These are phyloP conservation scores for Lodderomyces jiufengensis DNA, from an alignment of 1,139 yeast genomes.

Conservation along the genomic window DNA sequence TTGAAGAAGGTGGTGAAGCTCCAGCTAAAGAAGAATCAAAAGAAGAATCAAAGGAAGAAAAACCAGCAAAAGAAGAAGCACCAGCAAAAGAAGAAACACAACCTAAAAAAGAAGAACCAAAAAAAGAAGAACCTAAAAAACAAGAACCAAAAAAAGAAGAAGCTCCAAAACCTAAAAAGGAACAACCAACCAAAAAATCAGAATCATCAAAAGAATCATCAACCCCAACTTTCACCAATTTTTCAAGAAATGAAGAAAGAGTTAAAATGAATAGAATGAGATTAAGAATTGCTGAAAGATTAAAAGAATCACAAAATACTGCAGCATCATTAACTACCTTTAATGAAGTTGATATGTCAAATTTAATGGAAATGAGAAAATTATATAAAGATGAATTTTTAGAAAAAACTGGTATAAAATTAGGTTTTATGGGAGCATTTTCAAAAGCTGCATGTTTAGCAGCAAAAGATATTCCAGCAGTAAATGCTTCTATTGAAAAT, in stretches of 20 bases:
- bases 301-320: constrained; percentile 98
- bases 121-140: constrained; percentile 35
- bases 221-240: constrained; percentile 53
- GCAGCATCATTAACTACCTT: constrained; percentile 98
- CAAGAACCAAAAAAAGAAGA: constrained; percentile 44
- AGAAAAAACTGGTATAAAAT: constrained; percentile 89
- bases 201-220: constrained; percentile 19
- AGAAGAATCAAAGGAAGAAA: constrained; percentile 46
- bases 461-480: constrained; percentile 92
- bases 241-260: constrained; percentile 82
- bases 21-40: constrained; percentile 44
- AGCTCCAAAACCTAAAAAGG: constrained; percentile 36
- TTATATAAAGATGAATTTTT: constrained; percentile 94
- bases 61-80: constrained; percentile 39
- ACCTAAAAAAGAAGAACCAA: constrained; percentile 17
- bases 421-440: constrained; percentile 99
- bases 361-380: constrained; percentile 91
- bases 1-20: constrained; percentile 91
- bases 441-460: constrained; percentile 93
- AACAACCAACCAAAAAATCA: constrained; percentile 7
- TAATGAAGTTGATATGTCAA: constrained; percentile 97
- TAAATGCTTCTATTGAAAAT: constrained; percentile 90
- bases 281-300: constrained; percentile 97
- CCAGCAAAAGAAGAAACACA: constrained; percentile 19
- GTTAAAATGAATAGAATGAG: constrained; percentile 99